These are phyloP conservation scores for Fraxinus velutina DNA, from an alignment of 305 asterid species.

Conservation along the genomic window DNA sequence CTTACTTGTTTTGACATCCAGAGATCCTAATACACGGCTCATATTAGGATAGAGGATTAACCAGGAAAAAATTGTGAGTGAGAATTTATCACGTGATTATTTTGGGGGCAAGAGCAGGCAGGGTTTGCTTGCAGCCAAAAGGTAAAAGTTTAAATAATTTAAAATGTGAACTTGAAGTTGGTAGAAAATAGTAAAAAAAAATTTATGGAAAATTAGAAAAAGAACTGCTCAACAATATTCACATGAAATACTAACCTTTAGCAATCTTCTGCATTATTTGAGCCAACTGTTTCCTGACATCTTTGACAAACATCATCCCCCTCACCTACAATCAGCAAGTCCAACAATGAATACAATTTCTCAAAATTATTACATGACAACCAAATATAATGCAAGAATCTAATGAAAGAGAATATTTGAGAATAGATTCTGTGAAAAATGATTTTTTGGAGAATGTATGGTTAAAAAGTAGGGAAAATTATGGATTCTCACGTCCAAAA, in stretches of 20 bases:
- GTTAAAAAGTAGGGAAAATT: neutral
- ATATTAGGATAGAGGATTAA: neutral
- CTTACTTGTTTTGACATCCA: constrained; percentile 60
- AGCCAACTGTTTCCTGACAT: constrained; percentile 80
- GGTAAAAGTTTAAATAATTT: neutral
- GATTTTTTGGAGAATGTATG: neutral
- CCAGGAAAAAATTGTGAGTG: neutral
- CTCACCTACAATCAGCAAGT: constrained; percentile 63
- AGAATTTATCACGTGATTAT: neutral
- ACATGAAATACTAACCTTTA: constrained; percentile 48
- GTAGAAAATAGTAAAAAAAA: neutral
- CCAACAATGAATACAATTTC: constrained; percentile 3
- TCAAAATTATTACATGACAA: neutral
- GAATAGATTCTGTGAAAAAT: neutral
- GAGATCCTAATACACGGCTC: constrained; percentile 40
- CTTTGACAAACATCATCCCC: constrained; percentile 83
- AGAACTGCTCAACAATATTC: neutral
- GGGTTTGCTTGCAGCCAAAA: neutral
- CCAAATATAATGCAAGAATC: neutral
- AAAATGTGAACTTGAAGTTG: neutral
- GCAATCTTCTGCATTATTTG: constrained; percentile 90
- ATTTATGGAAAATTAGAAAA: neutral
- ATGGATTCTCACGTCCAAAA: neutral
- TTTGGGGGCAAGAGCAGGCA: neutral
- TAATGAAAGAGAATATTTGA: neutral